A percentile compares a stretch with the other conserved stretches of the same genome.
These are phyloP conservation scores for Cyclostephanos invisitatus DNA, from an alignment of 108 stramenopile species.

Conservation along the genomic window DNA sequence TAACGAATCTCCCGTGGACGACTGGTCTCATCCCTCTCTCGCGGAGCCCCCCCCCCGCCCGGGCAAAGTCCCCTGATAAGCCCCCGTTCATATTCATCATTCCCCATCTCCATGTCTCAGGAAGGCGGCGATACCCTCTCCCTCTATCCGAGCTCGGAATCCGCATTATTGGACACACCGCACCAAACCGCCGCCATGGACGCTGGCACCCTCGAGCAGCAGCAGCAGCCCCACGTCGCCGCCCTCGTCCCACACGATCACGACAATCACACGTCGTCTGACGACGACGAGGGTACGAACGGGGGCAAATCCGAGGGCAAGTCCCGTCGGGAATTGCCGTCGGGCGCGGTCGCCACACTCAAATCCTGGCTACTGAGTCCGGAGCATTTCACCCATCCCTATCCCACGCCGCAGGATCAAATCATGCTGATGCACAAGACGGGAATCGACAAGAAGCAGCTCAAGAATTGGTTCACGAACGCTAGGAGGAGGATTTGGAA, in stretches of 20 bases:
- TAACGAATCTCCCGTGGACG: too few species aligned
- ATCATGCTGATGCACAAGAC: slow-evolving; percentile 91
- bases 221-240: slow-evolving; percentile 21
- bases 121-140: slow-evolving; percentile 25
- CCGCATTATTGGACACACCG: not conserved
- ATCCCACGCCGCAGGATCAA: slow-evolving; percentile 92
- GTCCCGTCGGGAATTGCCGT: slow-evolving; percentile 88
- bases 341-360: slow-evolving; percentile 86
- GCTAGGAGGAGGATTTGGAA: slow-evolving; percentile 95
- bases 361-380: slow-evolving; percentile 91
- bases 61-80: not conserved
- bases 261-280: slow-evolving; percentile 15
- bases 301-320: slow-evolving; percentile 54
- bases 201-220: slow-evolving; percentile 8
- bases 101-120: slow-evolving; percentile 7
- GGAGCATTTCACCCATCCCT: slow-evolving; percentile 92
- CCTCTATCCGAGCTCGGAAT: slow-evolving; percentile 7
- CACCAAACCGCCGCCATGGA: slow-evolving; percentile 1
- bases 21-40: too few species aligned
- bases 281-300: slow-evolving; percentile 39
- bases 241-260: slow-evolving; percentile 11
- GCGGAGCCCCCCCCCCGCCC: too few species aligned
- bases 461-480: slow-evolving; percentile 97
- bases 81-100: not conserved
- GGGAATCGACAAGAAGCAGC: slow-evolving; percentile 93